A percentile compares a stretch with the other conserved stretches of the same genome.
These are phyloP conservation scores for Lactuca sativa DNA, from an alignment of 129 eudicot species.

Conservation along the genomic window DNA sequence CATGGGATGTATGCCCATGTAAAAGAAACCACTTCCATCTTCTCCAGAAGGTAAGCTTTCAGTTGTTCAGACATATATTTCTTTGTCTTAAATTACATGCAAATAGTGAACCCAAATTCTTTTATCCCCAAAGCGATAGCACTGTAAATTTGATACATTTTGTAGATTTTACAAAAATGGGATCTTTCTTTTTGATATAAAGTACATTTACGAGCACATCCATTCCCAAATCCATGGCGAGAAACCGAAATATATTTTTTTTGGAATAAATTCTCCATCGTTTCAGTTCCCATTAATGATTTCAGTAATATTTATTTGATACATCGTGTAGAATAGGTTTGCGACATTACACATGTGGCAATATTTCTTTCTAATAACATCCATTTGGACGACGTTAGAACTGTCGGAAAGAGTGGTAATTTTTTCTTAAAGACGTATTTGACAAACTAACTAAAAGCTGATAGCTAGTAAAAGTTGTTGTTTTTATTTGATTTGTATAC, in stretches of 20 bases:
- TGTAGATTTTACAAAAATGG: background rate
- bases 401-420: background rate
- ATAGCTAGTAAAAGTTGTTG: too few species aligned
- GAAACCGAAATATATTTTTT: background rate
- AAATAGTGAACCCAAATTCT: background rate
- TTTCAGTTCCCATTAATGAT: background rate
- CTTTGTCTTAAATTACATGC: background rate
- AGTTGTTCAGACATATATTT: background rate
- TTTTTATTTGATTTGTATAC: too few species aligned
- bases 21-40: constrained; percentile 41
- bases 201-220: background rate
- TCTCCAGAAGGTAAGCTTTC: constrained; percentile 44
- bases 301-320: background rate
- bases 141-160: background rate
- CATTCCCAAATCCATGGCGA: background rate
- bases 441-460: too few species aligned
- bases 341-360: too few species aligned
- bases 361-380: background rate
- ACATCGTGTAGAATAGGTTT: background rate
- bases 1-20: constrained; percentile 34
- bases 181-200: background rate
- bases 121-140: background rate
- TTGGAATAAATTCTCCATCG: background rate
- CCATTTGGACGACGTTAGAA: background rate
- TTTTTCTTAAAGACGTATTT: background rate